Conservation (phyloP, 1,284 basidiomycete species). For the Cutaneotrichosporon sp. region DNA sequence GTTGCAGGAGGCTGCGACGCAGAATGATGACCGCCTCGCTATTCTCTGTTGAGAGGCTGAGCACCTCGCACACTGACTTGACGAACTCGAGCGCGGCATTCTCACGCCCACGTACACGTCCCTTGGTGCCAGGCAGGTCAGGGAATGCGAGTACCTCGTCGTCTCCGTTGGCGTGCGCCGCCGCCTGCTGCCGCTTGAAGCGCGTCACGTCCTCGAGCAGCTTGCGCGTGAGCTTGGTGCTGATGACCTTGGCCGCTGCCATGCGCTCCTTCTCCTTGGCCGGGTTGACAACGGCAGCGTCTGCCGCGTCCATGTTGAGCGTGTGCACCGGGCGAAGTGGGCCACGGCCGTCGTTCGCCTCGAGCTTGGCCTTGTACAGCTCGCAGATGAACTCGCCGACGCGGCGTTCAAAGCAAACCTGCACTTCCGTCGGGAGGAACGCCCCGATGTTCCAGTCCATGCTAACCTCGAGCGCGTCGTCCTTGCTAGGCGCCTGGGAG, state of each 20-base stretch:
- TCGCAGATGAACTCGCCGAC: slow-evolving; percentile 84
- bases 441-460: slow-evolving; percentile 94
- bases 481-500: slow-evolving; percentile 30
- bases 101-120: background rate
- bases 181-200: slow-evolving; percentile 66
- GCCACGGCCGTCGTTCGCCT: slow-evolving; percentile 60
- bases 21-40: slow-evolving; percentile 82
- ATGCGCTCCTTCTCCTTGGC: slow-evolving; percentile 70
- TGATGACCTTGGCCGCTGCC: slow-evolving; percentile 69
- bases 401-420: slow-evolving; percentile 71
- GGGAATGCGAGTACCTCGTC: slow-evolving; percentile 73
- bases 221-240: slow-evolving; percentile 76
- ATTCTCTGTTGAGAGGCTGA: slow-evolving; percentile 73
- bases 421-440: slow-evolving; percentile 83
- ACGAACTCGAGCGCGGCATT: slow-evolving; percentile 86
- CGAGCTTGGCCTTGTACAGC: slow-evolving; percentile 73
- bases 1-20: slow-evolving; percentile 83
- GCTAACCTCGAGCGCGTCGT: slow-evolving; percentile 59
- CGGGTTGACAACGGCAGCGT: slow-evolving; percentile 59
- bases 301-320: slow-evolving; percentile 52
- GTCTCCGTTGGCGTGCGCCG: slow-evolving; percentile 60
- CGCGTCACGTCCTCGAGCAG: slow-evolving; percentile 70
- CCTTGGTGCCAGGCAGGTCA: slow-evolving; percentile 66
- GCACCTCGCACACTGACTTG: slow-evolving; percentile 82
- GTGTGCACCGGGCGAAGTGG: slow-evolving; percentile 75